A percentile compares a stretch with the other conserved stretches of the same genome.
Conservation (phyloP, 768 basidiomycete genomes). For the Glaciozyma martinii region DNA sequence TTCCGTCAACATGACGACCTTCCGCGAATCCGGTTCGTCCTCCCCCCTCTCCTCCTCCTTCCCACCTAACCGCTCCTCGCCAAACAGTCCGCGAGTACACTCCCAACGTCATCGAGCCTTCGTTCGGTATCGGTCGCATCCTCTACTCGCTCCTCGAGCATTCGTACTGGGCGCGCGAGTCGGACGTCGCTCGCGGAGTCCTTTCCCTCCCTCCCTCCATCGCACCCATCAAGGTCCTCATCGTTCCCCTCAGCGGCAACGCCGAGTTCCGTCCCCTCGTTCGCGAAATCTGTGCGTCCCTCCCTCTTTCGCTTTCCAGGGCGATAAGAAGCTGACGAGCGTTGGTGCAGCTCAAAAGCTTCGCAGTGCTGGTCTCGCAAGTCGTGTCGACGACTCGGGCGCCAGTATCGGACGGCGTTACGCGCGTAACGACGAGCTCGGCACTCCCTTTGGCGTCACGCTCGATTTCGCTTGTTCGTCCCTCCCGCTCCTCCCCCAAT, state of each 20-base stretch:
- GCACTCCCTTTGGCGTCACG: constrained; percentile 93
- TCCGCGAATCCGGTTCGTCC: constrained; percentile 66
- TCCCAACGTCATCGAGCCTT: constrained; percentile 97
- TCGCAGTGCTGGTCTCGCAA: constrained; percentile 78
- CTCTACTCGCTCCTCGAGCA: constrained; percentile 90
- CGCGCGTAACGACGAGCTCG: constrained; percentile 94
- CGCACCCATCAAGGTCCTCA: constrained; percentile 92
- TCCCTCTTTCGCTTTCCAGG: neutral
- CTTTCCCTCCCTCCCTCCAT: constrained; percentile 80
- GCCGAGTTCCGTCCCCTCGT: constrained; percentile 76
- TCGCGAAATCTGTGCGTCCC: constrained; percentile 69
- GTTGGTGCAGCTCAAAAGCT: constrained; percentile 63
- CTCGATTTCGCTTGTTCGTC: constrained; percentile 82
- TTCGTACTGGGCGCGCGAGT: constrained; percentile 87
- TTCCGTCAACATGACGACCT: constrained; percentile 68
- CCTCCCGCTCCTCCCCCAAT: neutral
- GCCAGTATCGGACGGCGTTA: constrained; percentile 94
- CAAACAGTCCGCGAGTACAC: constrained; percentile 84
- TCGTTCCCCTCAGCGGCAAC: constrained; percentile 83
- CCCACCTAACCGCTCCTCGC: constrained; percentile 10
- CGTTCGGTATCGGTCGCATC: constrained; percentile 94
- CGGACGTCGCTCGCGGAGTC: constrained; percentile 82
- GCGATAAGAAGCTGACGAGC: neutral
- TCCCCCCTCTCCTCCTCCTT: neutral
- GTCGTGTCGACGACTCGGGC: constrained; percentile 90